phyloP scores from a whole-genome alignment of 2,329 filamentous ascomycete species.

The Colletotrichum endophyticum region DNA sequence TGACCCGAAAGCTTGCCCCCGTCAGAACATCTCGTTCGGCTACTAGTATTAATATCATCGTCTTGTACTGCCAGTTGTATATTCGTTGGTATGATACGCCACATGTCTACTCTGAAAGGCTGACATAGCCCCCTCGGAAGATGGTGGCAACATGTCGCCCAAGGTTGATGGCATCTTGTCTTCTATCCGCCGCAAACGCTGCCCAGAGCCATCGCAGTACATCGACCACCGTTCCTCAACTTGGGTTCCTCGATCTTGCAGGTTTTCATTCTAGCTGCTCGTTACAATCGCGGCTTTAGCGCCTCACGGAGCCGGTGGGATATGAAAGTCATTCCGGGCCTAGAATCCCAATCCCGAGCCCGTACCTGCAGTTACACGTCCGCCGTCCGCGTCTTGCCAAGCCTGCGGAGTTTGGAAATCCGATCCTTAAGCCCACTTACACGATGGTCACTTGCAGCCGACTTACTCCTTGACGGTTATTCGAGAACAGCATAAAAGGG shows the following conservation, averaged over 20 bases:
- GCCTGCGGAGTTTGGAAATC: background rate
- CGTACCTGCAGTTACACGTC: background rate
- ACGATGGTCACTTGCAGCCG: background rate
- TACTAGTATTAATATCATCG: background rate
- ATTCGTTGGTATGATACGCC: background rate
- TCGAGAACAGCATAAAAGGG: background rate
- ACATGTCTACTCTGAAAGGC: no score
- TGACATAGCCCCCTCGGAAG: no score
- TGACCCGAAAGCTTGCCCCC: rapidly evolving
- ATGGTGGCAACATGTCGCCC: background rate
- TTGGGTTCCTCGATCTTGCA: no score
- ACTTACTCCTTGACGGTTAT: rapidly evolving
- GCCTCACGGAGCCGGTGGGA: background rate
- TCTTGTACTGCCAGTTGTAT: background rate
- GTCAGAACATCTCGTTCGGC: background rate
- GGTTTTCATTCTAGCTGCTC: background rate
- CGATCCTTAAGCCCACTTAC: background rate
- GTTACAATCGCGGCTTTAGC: background rate
- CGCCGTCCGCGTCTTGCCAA: background rate
- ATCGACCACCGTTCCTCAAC: no score
- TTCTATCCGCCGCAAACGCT: no score
- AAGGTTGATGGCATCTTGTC: no score
- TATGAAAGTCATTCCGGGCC: background rate
- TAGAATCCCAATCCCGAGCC: background rate
- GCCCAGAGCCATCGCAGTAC: no score